Base-by-base conservation (phyloP, 164 flowering plant species). In the Chimonanthus praecox region DNA sequence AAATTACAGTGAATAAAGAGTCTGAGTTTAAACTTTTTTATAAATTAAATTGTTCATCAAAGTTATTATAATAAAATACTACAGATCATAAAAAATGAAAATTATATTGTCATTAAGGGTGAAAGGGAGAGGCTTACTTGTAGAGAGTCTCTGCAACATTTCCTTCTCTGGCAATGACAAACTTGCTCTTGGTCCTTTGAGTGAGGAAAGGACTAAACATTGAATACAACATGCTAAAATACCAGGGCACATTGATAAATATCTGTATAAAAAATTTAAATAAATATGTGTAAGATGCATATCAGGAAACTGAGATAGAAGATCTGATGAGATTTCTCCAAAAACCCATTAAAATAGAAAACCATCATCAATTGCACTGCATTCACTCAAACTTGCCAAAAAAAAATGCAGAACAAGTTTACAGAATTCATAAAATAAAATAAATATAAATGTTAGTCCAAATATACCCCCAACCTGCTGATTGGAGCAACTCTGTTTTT, bases 181-280 rank as follows among this genome's bases (percentile, higher is more conserved):
- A 96, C 83, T 96, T 96, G 90, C 97, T 92, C 95, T 92, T 96
- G 3, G 99, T 96, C 70, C 99, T 73, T 74, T 92, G 97, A 43
- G 99, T 96, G 58, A 96, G 76, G 75, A 96, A 96, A 0, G 99
- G 99, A 68, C 98, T 92, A 73, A 94, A 88, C 90, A 96, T 85
- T 0, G 97, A 90, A 71, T 92, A 92, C 73, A 94, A 71, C 82
- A 90, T 63, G 69, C 91, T 90, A 75, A 90, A 96, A 85, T 90
- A 92, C 97, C 97, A 96, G 1, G 97, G 97, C 64, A 93, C 97
- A 74, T 95, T 92, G 85, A 93, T 85, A 71, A 93, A 95, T 15
- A 93, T 82, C 99, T 95, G 74, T 69, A 75, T 10, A 15, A 7
- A 63, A 61, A 47, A 45, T 61, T 54, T 54, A 6, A 11, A 54